Evolutionary conservation across 2,329 filamentous ascomycete genomes (phyloP), one percentile per base, ranked within the genome.

Genomic region (Sphaerulina musiva): DNA sequence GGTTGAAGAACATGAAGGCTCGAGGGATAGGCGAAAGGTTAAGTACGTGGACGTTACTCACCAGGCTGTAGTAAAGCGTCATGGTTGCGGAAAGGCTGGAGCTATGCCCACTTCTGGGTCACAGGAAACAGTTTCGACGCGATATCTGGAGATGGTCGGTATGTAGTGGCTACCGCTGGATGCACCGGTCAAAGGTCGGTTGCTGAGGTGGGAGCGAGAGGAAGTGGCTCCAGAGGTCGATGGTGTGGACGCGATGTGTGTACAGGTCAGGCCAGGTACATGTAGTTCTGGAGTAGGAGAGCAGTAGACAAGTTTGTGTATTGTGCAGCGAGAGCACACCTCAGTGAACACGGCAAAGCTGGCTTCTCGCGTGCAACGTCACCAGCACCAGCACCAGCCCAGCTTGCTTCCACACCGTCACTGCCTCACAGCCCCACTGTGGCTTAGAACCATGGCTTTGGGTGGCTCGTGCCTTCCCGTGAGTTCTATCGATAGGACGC

Each of bases 21-120:
- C 9, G 47, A 47, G 46, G 46, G 14, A 4, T 26, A 26, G 41
- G 20, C 10, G 10, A 26, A 55, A 29, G 38, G 47, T 26, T 12
- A 54, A 53, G 50, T 51, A 58, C 26, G 48, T 39, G 48, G 45
- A 31, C 43, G 34, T 43, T 54, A 76, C 80, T 69, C 77, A 83
- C 81, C 56, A 84, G 74, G 66, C 78, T 83, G 76, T 84, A 85
- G 74, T 85, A 85, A 68, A 85, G 81, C 68, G 82, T 85, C 82
- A 85, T 85, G 62, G 65, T 80, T 73, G 69, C 71, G 59, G 60
- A 46, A 59, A 43, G 56, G 53, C 53, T 56, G 56, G 51, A 54
- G 55, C 48, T 54, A 36, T 41, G 46, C 47, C 46, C 42, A 50
- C 31, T 44, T 50, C 46, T 45, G 46, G 46, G 43, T 39, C 36